These are phyloP conservation scores for Colletotrichum siamense DNA, from an alignment of 2,329 filamentous ascomycete genomes.

Conservation along the genomic window DNA sequence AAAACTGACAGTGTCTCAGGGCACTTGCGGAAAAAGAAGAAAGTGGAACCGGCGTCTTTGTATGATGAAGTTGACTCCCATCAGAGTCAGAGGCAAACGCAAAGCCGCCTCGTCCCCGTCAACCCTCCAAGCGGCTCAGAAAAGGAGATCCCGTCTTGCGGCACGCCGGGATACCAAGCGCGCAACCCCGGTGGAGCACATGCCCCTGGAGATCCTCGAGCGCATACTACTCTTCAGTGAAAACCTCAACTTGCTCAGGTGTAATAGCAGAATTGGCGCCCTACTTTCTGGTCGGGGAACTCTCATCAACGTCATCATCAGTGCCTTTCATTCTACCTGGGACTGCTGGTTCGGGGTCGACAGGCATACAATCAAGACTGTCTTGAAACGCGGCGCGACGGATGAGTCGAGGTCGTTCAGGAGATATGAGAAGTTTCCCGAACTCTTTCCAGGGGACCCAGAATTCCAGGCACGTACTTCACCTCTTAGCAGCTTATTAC, in stretches of 20 bases:
- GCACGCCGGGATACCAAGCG: neutral
- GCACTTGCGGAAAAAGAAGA: neutral
- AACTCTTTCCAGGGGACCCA: conserved; percentile 40
- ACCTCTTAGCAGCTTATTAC: too few species aligned
- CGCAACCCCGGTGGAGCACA: conserved; percentile 30
- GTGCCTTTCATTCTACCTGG: conserved; percentile 44
- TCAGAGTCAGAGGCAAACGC: conserved; percentile 54
- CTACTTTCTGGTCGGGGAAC: conserved; percentile 51
- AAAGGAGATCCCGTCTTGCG: neutral
- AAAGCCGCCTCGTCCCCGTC: conserved; percentile 14
- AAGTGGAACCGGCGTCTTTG: neutral
- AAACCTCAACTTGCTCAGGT: conserved; percentile 52
- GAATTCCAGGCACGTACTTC: conserved; percentile 44
- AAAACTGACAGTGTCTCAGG: neutral
- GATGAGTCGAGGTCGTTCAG: neutral
- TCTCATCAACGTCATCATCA: conserved; percentile 40
- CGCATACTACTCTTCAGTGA: conserved; percentile 55
- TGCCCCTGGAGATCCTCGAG: conserved; percentile 61
- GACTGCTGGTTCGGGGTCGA: conserved; percentile 39
- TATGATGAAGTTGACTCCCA: conserved; percentile 53
- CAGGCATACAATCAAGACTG: neutral
- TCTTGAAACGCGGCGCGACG: neutral
- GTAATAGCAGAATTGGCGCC: conserved; percentile 38
- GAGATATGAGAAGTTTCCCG: conserved; percentile 1
- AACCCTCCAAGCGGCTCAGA: neutral